A percentile compares a stretch with the other conserved stretches of the same genome.
phyloP scores from a whole-genome alignment of 257 asterid species.

The Ophiorrhiza pumila region DNA sequence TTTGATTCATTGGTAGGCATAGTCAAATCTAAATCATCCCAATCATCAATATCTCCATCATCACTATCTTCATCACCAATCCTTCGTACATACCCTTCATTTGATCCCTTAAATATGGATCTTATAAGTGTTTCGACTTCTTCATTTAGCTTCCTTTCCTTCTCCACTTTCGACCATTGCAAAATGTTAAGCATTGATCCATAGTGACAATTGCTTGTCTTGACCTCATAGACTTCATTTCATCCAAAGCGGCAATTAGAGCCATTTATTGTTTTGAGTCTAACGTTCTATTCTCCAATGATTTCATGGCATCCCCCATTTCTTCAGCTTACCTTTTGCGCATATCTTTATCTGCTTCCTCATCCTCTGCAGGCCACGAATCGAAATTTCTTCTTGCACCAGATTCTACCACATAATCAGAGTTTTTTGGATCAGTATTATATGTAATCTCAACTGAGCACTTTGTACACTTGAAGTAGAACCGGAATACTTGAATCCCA shows the following conservation, averaged over 20 bases:
- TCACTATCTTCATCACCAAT: conserved; percentile 62
- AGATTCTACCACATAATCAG: conserved; percentile 80
- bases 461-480: conserved; percentile 82
- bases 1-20: conserved; percentile 24
- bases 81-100: conserved; percentile 39
- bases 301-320: conserved; percentile 97
- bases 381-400: conserved; percentile 81
- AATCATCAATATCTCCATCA: conserved; percentile 36
- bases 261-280: conserved; percentile 94
- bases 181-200: conserved; percentile 87
- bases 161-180: conserved; percentile 51
- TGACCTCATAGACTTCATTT: conserved; percentile 92
- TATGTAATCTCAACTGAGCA: conserved; percentile 83
- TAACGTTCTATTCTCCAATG: conserved; percentile 77
- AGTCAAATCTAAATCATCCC: conserved; percentile 26
- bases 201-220: conserved; percentile 84
- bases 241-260: conserved; percentile 84
- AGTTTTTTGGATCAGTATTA: conserved; percentile 91
- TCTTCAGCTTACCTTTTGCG: conserved; percentile 72
- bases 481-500: conserved; percentile 85
- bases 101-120: conserved; percentile 58
- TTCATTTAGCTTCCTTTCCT: conserved; percentile 60
- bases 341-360: conserved; percentile 59
- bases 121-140: conserved; percentile 74
- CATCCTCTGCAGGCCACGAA: conserved; percentile 90